phyloP scores from a whole-genome alignment of 352 stramenopile genomes.

The Phytophthora citrophthora region DNA sequence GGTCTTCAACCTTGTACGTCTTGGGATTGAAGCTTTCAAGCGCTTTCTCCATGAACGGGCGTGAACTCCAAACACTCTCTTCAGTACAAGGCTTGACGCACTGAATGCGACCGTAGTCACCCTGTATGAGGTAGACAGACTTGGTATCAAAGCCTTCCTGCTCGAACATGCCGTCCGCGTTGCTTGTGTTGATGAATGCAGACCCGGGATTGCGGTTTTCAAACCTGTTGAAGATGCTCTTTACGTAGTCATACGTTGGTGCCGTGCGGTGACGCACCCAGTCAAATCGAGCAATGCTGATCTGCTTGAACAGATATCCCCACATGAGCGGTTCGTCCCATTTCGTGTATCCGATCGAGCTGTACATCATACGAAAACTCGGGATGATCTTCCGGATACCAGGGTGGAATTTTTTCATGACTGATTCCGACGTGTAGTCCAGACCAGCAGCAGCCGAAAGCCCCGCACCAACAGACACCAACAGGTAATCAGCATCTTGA shows the following conservation, averaged over 20 bases:
- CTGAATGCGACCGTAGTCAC: constrained; percentile 69
- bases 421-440: constrained; percentile 70
- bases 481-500: constrained; percentile 60
- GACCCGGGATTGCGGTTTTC: constrained; percentile 36
- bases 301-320: constrained; percentile 73
- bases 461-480: constrained; percentile 66
- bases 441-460: constrained; percentile 75
- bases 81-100: constrained; percentile 49
- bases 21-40: constrained; percentile 58
- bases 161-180: constrained; percentile 79
- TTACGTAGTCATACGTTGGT: constrained; percentile 60
- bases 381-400: constrained; percentile 50
- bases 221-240: constrained; percentile 50
- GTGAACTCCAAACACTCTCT: constrained; percentile 57
- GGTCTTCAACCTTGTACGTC: constrained; percentile 64
- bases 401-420: constrained; percentile 71
- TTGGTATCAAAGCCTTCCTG: constrained; percentile 66
- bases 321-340: constrained; percentile 55
- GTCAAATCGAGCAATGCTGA: constrained; percentile 57
- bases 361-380: constrained; percentile 66
- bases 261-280: constrained; percentile 57
- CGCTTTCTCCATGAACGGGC: constrained; percentile 60
- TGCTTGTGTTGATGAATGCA: constrained; percentile 73
- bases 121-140: constrained; percentile 64
- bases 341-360: constrained; percentile 58